Evolutionary conservation across 768 basidiomycete genomes (phyloP), one percentile per base, ranked within the genome.

Genomic region (Naganishia antarctica): DNA sequence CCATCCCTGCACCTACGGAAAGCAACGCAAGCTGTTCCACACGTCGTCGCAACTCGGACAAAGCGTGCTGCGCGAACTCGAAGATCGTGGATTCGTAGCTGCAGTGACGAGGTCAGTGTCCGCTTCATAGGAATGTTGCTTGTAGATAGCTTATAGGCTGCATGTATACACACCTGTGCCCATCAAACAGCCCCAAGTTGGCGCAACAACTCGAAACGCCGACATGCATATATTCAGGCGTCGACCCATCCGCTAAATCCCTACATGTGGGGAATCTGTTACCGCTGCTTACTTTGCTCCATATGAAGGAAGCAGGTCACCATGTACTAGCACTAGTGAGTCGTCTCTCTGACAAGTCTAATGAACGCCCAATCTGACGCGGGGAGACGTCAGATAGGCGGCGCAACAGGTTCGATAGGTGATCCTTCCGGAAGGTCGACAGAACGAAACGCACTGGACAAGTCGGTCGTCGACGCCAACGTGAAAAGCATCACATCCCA

Each of bases 191-290:
- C 40, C 65, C 65, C 3, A 32, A 32, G 12, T 57, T 65, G 28
- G 21, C 69, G 0, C 43, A 67, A 12, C 71, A 75, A 57, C 70
- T 78, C 23, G 57, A 69, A 3, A 13, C 44, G 3, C 43, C 75
- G 0, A 72, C 70, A 16, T 83, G 83, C 0, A 82, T 90, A 18
- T 99, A 99, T 74, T 82, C 85, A 4, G 96, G 96, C 37, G 83
- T 98, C 44, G 96, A 99, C 74, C 96, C 96, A 15, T 91, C 94
- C 1, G 91, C 92, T 4, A 80, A 79, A 26, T 88, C 91, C 1
- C 81, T 99, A 18, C 96, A 99, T 76, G 88, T 91, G 60, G 96
- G 96, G 3, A 93, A 99, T 75, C 83, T 99, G 1, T 80, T 97
- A 23, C 92, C 94, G 1, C 79, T 99, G 47, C 83, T 98, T 73